phyloP scores from a whole-genome alignment of 1,284 basidiomycete genomes.

The Leccinum solheimii region DNA sequence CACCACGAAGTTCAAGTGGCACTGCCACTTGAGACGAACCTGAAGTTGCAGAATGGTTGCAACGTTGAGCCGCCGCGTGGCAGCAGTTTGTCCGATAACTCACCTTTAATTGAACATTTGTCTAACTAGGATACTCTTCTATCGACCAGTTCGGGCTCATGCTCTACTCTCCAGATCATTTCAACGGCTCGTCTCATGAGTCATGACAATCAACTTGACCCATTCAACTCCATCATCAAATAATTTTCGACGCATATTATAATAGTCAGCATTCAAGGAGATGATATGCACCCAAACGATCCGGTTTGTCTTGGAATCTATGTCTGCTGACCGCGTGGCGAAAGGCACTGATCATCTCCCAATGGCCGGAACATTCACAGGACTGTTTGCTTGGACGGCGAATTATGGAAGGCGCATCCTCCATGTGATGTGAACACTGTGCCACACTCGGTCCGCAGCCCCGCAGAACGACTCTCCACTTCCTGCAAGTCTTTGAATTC shows the following conservation, averaged over 20 bases:
- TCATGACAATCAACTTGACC: not conserved
- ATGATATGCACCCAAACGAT: not conserved
- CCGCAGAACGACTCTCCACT: not conserved
- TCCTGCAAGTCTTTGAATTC: not conserved
- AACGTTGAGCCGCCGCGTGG: too few species aligned
- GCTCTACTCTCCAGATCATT: not conserved
- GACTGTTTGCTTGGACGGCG: not conserved
- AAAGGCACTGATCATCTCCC: not conserved
- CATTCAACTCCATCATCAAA: not conserved
- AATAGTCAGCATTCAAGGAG: not conserved
- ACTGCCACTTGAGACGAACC: too few species aligned
- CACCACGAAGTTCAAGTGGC: too few species aligned
- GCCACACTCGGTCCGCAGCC: constrained; percentile 9
- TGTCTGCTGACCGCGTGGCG: not conserved
- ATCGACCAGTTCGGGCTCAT: not conserved
- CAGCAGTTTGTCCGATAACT: too few species aligned
- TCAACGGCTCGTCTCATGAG: not conserved
- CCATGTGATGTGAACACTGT: not conserved
- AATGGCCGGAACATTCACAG: constrained; percentile 1
- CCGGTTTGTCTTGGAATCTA: not conserved
- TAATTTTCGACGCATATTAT: not conserved
- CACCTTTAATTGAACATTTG: too few species aligned
- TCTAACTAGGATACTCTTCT: too few species aligned
- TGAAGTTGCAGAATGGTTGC: too few species aligned
- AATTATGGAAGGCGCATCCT: constrained; percentile 2